These are phyloP conservation scores for Flaveria bidentis DNA, from an alignment of 129 eudicot genomes.

Conservation along the genomic window DNA sequence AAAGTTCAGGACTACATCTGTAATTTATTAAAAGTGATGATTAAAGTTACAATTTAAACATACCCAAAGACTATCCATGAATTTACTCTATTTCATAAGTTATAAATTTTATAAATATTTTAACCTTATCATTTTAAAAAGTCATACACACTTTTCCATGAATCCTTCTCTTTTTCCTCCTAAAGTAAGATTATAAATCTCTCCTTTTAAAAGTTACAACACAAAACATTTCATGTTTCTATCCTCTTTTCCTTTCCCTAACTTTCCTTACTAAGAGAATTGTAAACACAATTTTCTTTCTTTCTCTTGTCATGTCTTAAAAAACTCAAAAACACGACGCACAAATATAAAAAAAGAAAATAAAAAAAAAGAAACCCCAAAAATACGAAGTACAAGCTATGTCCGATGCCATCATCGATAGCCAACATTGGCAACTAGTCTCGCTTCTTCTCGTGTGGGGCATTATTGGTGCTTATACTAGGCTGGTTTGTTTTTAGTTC, in stretches of 20 bases:
- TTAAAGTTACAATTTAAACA: no score
- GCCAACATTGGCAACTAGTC: no score
- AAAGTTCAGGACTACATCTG: no score
- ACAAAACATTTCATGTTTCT: constrained; percentile 3
- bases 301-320: neutral
- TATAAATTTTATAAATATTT: no score
- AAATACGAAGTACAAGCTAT: neutral
- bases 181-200: neutral
- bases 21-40: no score
- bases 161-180: neutral
- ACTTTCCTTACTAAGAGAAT: neutral
- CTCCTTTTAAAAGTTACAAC: neutral
- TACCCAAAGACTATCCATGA: no score
- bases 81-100: no score
- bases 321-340: neutral
- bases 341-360: neutral
- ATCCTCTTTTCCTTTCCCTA: neutral
- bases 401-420: neutral
- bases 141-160: neutral
- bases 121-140: neutral
- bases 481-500: no score
- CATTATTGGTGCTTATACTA: no score
- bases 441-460: no score
- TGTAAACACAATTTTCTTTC: neutral
- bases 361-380: neutral